phyloP scores from a whole-genome alignment of 176 grass and related monocot genomes.

The Tillandsia fasciculata region DNA sequence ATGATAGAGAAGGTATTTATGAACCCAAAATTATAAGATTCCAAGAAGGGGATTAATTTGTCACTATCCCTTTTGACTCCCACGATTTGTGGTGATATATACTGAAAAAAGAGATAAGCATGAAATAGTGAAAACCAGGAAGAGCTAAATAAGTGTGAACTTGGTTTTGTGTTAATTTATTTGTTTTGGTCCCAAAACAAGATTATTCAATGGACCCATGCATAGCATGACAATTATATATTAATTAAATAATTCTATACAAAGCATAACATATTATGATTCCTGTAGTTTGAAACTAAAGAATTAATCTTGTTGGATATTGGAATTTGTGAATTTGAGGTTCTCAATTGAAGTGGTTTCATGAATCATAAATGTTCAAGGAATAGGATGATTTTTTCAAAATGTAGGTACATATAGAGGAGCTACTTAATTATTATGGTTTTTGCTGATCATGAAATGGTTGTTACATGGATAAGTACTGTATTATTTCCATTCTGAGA shows the following conservation, averaged over 20 bases:
- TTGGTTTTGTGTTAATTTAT: neutral
- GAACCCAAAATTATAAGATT: constrained; percentile 1
- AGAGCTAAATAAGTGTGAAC: neutral
- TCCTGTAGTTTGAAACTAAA: neutral
- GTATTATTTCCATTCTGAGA: too few relatives aligned
- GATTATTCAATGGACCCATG: neutral
- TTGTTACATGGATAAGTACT: neutral
- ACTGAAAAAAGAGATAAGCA: neutral
- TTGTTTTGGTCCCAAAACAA: neutral
- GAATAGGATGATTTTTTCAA: neutral
- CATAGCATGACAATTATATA: too few relatives aligned
- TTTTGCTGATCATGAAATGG: neutral
- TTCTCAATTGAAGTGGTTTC: neutral
- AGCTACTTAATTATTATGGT: neutral
- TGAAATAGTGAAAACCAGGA: neutral
- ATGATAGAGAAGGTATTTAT: neutral
- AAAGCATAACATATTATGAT: too few relatives aligned
- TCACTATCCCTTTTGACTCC: constrained; percentile 2
- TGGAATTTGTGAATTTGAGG: neutral
- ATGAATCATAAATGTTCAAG: neutral
- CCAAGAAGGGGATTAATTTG: neutral
- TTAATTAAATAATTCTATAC: too few relatives aligned
- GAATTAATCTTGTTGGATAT: neutral
- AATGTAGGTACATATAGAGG: neutral
- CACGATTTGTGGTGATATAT: neutral